Base-by-base conservation (phyloP, 805 yeast species). In the Candida pseudofarinosa region DNA sequence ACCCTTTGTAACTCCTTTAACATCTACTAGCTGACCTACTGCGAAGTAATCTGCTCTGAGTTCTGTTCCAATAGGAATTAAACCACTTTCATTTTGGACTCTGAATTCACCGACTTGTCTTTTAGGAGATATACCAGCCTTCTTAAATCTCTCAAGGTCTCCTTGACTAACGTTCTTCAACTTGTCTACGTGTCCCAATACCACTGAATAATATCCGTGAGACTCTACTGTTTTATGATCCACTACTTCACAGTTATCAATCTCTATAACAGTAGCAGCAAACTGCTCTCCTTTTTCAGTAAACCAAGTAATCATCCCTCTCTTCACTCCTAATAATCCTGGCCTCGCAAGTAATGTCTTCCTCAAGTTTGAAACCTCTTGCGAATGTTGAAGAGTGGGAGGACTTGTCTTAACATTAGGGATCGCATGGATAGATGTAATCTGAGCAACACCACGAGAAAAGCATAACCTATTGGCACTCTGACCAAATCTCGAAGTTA, bases 221-320 rank as follows among this genome's bases (percentile, higher is more conserved):
- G 75, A 71, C n/a, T 75, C 81, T 20, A 73, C 55, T 3, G 91
- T 84, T 60, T 85, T 86, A 54, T 79, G 80, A 57, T 77, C 75
- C 14, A 84, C 65, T 14, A 93, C 98, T 68, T 93, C 98, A 49
- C 88, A 87, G 43, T 90, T 80, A 60, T 89, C 85, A 46, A 93
- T 77, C 59, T 89, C 95, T 33, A 93, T 69, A 6, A 93, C 85
- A 3, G 99, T 93, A 38, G 95, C 93, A 2, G 95, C 90, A 42
- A 74, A 63, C 48, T 81, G 81, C 41, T 70, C 72, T 19, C 97
- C 98, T 12, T 73, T 73, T 20, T 76, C 75, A 48, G 83, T 82
- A 57, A 77, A 91, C 77, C 80, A 86, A 13, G 93, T 80, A 39
- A 89, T 81, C 97, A 91, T 91, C 14, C 97, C 98, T 45, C 84